Evolutionary conservation across 225 moss, liverwort and hornwort genomes (phyloP), one percentile per base, ranked within the genome.

Genomic region (Sphagnum contortum): DNA sequence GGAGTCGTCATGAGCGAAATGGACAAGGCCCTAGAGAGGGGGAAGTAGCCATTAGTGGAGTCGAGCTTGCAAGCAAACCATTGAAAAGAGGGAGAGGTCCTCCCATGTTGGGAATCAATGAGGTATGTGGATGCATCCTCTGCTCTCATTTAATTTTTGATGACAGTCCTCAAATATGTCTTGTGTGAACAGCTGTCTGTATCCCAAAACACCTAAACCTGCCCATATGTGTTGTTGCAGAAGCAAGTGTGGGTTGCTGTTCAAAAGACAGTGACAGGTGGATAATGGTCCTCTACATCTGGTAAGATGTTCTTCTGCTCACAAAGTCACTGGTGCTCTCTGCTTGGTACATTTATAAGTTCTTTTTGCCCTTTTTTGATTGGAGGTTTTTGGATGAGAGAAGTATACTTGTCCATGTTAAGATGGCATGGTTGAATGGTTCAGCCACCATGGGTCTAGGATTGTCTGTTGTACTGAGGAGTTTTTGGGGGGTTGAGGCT

Each of bases 241-340:
- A 94, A 90, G 61, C 93, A 94, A 86, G 93, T 94, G 52, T 94
- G 93, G 93, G 90, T 94, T 86, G 93, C 93, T 82, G 93, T 94
- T 71, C 90, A 90, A 48, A 94, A 90, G 82, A 71, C 93, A 66
- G 89, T 81, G 75, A 77, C 90, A 65, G 84, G 86, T 64, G 73
- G 79, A 69, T 87, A 83, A 84, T 72, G 54, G 66, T 61, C 65
- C 64, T 70, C 57, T 66, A 76, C 66, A 75, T 70, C 81, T 70
- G 91, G 91, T 90, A 82, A 74, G 76, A 46, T 45, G 55, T 46
- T 13, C 50, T 52, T 52, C 52, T 52, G 9, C 52, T 52, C 29
- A 29, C 52, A 52, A 52, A 52, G 52, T 52, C 7, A 52, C 9
- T 52, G 29, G 9, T 52, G 6, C 52, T 52, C 6, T 9, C 52